Evolutionary conservation across 1,139 yeast genomes (phyloP).

Genomic region (Wickerhamomyces sp.): DNA sequence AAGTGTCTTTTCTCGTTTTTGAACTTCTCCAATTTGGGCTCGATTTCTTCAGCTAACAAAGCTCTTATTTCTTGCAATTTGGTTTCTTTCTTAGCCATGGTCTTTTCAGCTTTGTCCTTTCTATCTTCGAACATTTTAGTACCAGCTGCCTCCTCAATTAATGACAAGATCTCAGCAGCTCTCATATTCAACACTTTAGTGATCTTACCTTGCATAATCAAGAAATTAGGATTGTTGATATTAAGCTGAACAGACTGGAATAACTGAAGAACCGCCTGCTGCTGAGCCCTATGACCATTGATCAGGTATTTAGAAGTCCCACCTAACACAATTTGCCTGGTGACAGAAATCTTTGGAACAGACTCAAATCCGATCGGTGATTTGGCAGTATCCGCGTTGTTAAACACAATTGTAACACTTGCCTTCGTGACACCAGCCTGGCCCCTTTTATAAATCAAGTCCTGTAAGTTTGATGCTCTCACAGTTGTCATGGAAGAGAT

Average conservation of each 20-base stretch:
- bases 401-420: conserved; percentile 92
- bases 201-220: conserved; percentile 98
- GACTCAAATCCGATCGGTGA: conserved; percentile 89
- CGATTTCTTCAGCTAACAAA: conserved; percentile 79
- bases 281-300: conserved; percentile 96
- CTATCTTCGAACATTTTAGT: conserved; percentile 94
- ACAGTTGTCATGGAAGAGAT: conserved; percentile 92
- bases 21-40: conserved; percentile 82
- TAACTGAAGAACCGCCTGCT: conserved; percentile 82
- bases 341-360: conserved; percentile 77
- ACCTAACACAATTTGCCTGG: conserved; percentile 87
- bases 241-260: conserved; percentile 94
- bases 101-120: conserved; percentile 85
- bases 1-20: conserved; percentile 78
- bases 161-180: conserved; percentile 80
- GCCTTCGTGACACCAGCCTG: conserved; percentile 98
- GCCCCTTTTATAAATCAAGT: conserved; percentile 91
- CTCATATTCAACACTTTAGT: conserved; percentile 97
- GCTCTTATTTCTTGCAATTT: conserved; percentile 75
- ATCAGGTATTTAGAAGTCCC: conserved; percentile 90
- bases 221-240: conserved; percentile 92
- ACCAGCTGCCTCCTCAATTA: conserved; percentile 98
- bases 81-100: conserved; percentile 86
- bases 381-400: conserved; percentile 68
- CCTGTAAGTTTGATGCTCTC: conserved; percentile 90